Base-by-base conservation (phyloP, 345 rosid species). In the Combretum micranthum region DNA sequence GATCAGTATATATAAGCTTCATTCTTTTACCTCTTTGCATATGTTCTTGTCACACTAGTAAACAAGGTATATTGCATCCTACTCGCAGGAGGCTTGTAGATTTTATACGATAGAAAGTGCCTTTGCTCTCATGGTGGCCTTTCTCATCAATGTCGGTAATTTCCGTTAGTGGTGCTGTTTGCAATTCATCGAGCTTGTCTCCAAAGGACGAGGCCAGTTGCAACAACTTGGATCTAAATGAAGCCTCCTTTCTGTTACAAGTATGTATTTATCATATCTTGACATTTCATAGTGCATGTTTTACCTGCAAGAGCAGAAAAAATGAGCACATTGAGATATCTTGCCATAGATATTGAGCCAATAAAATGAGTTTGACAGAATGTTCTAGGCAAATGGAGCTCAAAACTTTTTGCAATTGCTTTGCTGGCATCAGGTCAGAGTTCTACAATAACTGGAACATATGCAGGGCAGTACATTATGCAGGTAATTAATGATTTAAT, bases 401-500 rank as follows among this genome's bases (percentile, higher is more conserved):
- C 99, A 44, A 92, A 89, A 70, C 76, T 89, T 57, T 92, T 92
- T 53, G 97, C 91, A 16, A 56, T 92, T 55, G 98, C 97, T 7
- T 76, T 92, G 65, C 81, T 92, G 60, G 97, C 96, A 51, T 92
- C 97, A 0, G 97, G 98, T 49, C 97, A 88, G 68, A 92, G 98
- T 70, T 92, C 98, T 21, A 92, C 98, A 4, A 88, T 92, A 61
- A 92, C 98, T 0, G 97, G 98, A 69, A 92, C 97, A 42, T 88
- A 88, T 72, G 99, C 97, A 19, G 99, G 97, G 61, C 99, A 92
- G 63, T 92, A 92, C 72, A 94, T 92, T 25, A 92, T 84, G 95
- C 92, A 83, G 95, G 98, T 91, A 75, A 20, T 57, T 32, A 32
- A 11, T 11, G 9, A 32, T 1, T 32, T 32, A 32, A 32, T 4